Evolutionary conservation across 805 yeast genomes (phyloP), one percentile per base, ranked within the genome.

Genomic region (Torulaspora gathmanii): DNA sequence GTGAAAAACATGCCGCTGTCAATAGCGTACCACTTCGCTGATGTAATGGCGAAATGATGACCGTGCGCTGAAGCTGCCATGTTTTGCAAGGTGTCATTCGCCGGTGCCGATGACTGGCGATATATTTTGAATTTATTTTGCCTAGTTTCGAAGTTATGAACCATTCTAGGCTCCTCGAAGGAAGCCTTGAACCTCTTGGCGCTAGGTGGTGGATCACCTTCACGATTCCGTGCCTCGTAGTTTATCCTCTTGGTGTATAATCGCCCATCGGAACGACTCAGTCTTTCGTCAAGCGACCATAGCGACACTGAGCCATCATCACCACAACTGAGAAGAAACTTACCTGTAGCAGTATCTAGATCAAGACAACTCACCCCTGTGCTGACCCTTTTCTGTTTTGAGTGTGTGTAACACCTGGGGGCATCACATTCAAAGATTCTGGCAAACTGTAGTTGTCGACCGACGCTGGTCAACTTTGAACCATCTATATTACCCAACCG

Each of bases 1-100:
- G 88, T 76, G 15, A 88, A 72, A 67, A 88, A 89, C 81, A 90
- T 73, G 1, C 96, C 96, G 27, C 82, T 79, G 63, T 90, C 97
- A 36, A 70, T 69, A 0, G 93, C 89, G 91, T 96, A 91, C 97
- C 97, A 90, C 55, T 74, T 71, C 0, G 86, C 70, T 12, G 77
- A 67, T 0, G 95, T 84, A 0, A 90, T 72, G 0, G 96, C 95
- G 60, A 73, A 87, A 15, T 68, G 61, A 58, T 90, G 97, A 0
- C 73, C 49, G 8, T 39, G 42, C 3, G 28, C 40, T 5, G 37
- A 4, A 8, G 43, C 43, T 2, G 43, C 20, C 9, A 25, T 13
- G 30, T 13, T 15, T 20, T 27, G 17, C 9, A 42, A 17, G 16
- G 26, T 17, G n/a, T 33, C 28, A 19, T 13, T 37, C 27, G 23